These are phyloP conservation scores for Solanum etuberosum DNA, from an alignment of 257 asterid species.

Conservation along the genomic window DNA sequence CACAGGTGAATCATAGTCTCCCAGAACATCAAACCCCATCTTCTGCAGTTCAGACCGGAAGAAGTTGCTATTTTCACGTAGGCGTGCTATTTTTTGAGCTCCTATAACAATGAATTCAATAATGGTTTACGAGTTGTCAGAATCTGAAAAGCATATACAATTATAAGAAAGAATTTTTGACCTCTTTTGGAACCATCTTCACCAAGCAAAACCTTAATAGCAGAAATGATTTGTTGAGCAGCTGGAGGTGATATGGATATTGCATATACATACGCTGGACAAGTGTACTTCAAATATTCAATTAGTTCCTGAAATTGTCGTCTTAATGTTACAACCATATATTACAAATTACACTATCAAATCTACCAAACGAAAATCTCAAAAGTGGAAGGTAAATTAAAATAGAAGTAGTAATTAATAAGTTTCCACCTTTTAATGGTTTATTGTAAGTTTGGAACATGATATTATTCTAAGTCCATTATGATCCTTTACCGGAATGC, in stretches of 20 bases:
- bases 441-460: background rate
- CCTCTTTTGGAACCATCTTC: conserved; percentile 97
- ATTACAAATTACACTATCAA: background rate
- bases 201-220: conserved; percentile 80
- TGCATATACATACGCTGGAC: conserved; percentile 95
- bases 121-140: background rate
- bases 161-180: conserved; percentile 6
- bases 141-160: background rate
- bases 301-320: conserved; percentile 59
- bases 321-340: background rate
- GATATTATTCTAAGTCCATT: background rate
- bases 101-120: conserved; percentile 29
- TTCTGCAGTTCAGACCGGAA: conserved; percentile 78
- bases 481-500: background rate
- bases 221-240: conserved; percentile 81
- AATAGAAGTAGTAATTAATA: background rate
- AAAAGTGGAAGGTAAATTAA: background rate
- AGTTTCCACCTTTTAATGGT: background rate
- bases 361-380: background rate
- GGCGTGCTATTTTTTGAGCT: conserved; percentile 74
- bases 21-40: conserved; percentile 97
- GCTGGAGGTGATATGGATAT: conserved; percentile 93
- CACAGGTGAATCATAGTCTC: conserved; percentile 91
- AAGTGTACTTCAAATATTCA: conserved; percentile 61
- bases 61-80: conserved; percentile 86